phyloP scores from a whole-genome alignment of 208 protist species.

The Wallacemonas rigidus region DNA sequence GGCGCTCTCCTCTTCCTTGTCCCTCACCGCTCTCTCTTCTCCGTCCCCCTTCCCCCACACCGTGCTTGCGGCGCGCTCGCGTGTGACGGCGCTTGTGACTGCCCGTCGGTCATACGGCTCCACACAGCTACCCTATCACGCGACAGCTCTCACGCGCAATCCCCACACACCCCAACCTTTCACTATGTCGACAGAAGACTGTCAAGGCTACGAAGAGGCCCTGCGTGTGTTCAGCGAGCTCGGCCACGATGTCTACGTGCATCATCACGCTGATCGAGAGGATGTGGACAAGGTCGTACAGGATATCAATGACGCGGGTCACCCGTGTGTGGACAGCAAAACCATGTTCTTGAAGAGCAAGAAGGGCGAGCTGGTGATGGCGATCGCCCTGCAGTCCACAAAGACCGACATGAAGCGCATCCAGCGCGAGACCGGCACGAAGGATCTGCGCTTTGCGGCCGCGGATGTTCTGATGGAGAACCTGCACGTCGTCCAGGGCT shows the following conservation, averaged over 20 bases:
- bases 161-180: neutral
- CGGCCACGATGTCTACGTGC: conserved; percentile 13
- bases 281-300: conserved; percentile 66
- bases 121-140: neutral
- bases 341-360: conserved; percentile 92
- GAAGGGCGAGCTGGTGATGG: conserved; percentile 85
- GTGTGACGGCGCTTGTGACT: neutral
- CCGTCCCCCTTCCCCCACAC: too few relatives aligned
- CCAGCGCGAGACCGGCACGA: conserved; percentile 59
- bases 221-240: conserved; percentile 23
- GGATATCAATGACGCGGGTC: conserved; percentile 59
- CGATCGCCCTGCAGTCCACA: conserved; percentile 65
- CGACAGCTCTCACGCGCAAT: neutral
- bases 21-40: conserved; percentile 2
- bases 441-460: conserved; percentile 85
- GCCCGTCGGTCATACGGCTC: neutral
- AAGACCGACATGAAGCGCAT: conserved; percentile 81
- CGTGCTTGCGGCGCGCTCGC: neutral
- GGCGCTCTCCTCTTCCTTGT: neutral
- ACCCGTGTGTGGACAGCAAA: conserved; percentile 64
- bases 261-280: conserved; percentile 10
- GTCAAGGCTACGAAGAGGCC: conserved; percentile 42
- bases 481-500: conserved; percentile 72
- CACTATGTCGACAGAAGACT: conserved; percentile 50
- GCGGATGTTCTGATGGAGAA: conserved; percentile 67